Base-by-base conservation (phyloP, 495 filamentous ascomycete genomes). In the Penicillium turbatum region DNA sequence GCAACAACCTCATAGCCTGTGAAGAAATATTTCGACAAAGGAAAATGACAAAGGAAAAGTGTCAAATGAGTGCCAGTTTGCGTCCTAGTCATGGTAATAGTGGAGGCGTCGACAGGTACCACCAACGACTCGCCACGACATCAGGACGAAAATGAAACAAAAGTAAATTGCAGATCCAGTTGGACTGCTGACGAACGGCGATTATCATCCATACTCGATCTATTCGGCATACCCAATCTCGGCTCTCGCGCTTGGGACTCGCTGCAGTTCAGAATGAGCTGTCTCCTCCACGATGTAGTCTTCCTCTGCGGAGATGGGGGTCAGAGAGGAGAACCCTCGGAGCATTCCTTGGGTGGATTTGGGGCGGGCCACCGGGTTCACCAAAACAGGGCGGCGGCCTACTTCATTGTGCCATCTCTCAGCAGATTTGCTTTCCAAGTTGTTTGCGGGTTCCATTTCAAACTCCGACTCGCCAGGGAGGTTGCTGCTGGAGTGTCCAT, bases 271-370 rank as follows among this genome's bases (percentile, higher is more conserved):
- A 7, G 65, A 51, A 13, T 75, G 62, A 26, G 64, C 4, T 7
- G 44, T 52, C 54, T 74, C 70, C 45, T 72, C 70, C 29, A 69
- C 64, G 27, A 64, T 69, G 47, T 65, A 71, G 19, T 79, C 77
- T 16, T 72, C 68, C 31, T 71, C 78, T 15, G 54, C 69, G 53
- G 66, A 72, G 34, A 73, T 71, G 8, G 75, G 76, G 24, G 71
- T 73, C 37, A 76, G 69, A 4, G 68, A 72, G n/a, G 72, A 67
- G 55, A 77, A 75, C 15, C 75, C 78, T 43, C 85, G 85, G 26
- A 92, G 76, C 13, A 90, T 65, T 0, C 80, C 87, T 66, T 90
- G 84, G 29, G 79, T 81, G 32, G 83, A 88, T 58, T 82, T 84
- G n/a, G 79, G 77, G 7, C 80, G 80, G 17, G 73, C 50, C 6